phyloP scores from a whole-genome alignment of 106 monocot species.

The Allium sativum region DNA sequence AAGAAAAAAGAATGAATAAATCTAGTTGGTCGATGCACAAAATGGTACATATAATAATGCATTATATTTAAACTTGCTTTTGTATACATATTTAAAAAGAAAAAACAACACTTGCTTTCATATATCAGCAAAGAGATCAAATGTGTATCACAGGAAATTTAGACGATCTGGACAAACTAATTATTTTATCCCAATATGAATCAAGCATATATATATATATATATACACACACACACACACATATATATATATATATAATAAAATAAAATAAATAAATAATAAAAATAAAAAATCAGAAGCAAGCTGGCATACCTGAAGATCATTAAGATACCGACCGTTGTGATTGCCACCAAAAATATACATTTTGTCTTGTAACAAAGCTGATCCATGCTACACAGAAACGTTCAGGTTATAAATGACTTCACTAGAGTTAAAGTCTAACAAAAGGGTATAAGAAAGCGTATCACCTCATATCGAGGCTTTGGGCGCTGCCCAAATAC shows the following conservation, averaged over 20 bases:
- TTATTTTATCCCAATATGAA: too few relatives aligned
- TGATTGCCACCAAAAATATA: slow-evolving; percentile 95
- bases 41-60: neutral
- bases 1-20: neutral
- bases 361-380: slow-evolving; percentile 89
- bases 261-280: neutral
- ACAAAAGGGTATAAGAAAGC: neutral
- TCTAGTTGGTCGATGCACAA: neutral
- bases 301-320: slow-evolving; percentile 64
- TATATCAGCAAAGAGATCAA: too few relatives aligned
- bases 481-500: slow-evolving; percentile 71
- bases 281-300: neutral
- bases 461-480: slow-evolving; percentile 76
- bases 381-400: slow-evolving; percentile 74
- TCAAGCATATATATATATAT: too few relatives aligned
- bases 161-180: too few relatives aligned
- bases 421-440: too few relatives aligned
- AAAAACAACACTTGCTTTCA: neutral
- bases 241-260: too few relatives aligned
- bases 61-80: neutral
- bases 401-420: too few relatives aligned
- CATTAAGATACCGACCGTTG: slow-evolving; percentile 93
- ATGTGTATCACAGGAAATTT: too few relatives aligned
- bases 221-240: too few relatives aligned
- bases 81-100: too few relatives aligned